Conservation (phyloP, 441 rosid genomes). For the Cnidoscolus chayamansa region DNA sequence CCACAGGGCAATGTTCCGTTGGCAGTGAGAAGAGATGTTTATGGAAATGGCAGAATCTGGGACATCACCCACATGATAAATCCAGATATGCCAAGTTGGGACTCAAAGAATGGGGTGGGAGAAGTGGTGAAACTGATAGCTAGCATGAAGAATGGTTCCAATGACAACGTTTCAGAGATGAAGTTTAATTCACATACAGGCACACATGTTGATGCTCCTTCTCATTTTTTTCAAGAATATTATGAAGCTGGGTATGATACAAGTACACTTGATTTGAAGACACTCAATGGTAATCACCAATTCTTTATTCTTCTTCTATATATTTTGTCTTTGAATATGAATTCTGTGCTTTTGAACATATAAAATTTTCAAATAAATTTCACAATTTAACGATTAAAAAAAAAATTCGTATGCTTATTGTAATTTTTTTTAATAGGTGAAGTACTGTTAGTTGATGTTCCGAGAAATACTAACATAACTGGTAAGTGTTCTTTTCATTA, state of each 20-base stretch:
- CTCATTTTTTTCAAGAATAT: conserved; percentile 61
- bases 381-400: too few species aligned
- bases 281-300: conserved; percentile 50
- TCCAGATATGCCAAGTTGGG: conserved; percentile 53
- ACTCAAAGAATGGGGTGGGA: conserved; percentile 42
- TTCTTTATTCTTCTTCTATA: neutral
- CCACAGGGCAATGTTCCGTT: neutral
- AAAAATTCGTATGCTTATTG: too few species aligned
- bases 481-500: too few species aligned
- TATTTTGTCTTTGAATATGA: too few species aligned
- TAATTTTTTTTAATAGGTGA: too few species aligned
- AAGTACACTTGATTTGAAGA: conserved; percentile 60
- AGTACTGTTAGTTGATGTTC: too few species aligned
- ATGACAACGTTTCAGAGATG: conserved; percentile 50
- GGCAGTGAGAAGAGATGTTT: conserved; percentile 31
- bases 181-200: conserved; percentile 62
- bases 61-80: conserved; percentile 62
- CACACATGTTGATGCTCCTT: conserved; percentile 78
- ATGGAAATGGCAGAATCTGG: conserved; percentile 48
- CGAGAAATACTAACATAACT: too few species aligned
- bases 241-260: conserved; percentile 72
- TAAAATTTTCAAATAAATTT: too few species aligned
- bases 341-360: too few species aligned
- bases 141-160: conserved; percentile 74
- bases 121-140: conserved; percentile 42